Conservation (phyloP, 305 asterid species). For the Ilex paraguariensis region DNA sequence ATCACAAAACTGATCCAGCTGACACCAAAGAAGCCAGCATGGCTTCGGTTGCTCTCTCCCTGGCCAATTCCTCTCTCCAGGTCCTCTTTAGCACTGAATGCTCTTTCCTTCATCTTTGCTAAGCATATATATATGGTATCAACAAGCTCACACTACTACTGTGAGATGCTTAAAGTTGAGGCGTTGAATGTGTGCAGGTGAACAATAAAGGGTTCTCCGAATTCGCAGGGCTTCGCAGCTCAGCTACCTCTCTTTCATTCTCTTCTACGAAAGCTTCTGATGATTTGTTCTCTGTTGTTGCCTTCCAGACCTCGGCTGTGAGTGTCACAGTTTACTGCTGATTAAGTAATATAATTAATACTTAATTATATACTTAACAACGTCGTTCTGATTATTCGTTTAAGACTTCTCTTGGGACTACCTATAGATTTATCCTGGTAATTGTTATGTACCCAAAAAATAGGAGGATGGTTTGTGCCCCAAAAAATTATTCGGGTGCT, state of each 20-base stretch:
- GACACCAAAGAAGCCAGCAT: slow-evolving; percentile 24
- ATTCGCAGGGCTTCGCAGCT: slow-evolving; percentile 69
- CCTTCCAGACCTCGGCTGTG: slow-evolving; percentile 77
- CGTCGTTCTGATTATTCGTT: no score
- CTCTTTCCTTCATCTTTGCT: not conserved
- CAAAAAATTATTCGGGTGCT: no score
- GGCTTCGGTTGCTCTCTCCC: slow-evolving; percentile 91
- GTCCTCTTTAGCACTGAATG: slow-evolving; percentile 14
- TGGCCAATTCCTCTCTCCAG: slow-evolving; percentile 75
- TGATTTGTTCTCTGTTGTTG: slow-evolving; percentile 54
- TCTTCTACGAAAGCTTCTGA: slow-evolving; percentile 45
- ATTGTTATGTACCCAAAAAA: no score
- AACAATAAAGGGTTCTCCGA: slow-evolving; percentile 79
- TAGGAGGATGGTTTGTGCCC: no score
- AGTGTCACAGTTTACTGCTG: slow-evolving; percentile 19
- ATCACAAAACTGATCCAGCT: slow-evolving; percentile 8
- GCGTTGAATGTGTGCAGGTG: slow-evolving; percentile 39
- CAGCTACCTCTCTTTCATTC: slow-evolving; percentile 53
- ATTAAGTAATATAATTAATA: not conserved
- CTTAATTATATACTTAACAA: no score
- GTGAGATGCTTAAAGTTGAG: not conserved
- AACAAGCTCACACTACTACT: not conserved
- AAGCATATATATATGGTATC: not conserved
- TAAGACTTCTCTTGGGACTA: no score
- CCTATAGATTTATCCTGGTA: no score